A percentile compares a stretch with the other conserved stretches of the same genome.
Conservation (phyloP, 2,329 filamentous ascomycete genomes). For the Aspergillus glaucus region DNA sequence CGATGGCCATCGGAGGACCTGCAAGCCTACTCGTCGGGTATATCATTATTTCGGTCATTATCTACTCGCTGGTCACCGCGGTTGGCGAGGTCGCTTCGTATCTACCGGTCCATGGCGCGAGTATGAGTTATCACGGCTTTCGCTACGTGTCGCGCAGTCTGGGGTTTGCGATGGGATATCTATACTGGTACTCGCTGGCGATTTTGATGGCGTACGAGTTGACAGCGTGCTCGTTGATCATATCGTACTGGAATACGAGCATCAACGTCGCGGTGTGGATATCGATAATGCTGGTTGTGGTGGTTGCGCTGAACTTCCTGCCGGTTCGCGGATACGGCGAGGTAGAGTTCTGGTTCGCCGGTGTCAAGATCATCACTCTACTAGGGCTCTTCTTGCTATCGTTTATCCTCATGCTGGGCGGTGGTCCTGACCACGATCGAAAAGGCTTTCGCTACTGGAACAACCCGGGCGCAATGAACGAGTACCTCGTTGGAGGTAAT, state of each 20-base stretch:
- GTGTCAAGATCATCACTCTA: slow-evolving; percentile 47
- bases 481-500: slow-evolving; percentile 42
- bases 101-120: slow-evolving; percentile 39
- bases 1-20: slow-evolving; percentile 48
- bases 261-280: slow-evolving; percentile 45
- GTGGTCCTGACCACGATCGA: slow-evolving; percentile 45
- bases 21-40: slow-evolving; percentile 49
- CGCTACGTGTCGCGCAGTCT: slow-evolving; percentile 38
- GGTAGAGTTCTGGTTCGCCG: slow-evolving; percentile 50
- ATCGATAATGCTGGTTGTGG: slow-evolving; percentile 54
- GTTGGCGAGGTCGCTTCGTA: slow-evolving; percentile 39
- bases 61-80: slow-evolving; percentile 44
- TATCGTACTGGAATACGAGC: slow-evolving; percentile 53
- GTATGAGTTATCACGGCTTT: slow-evolving; percentile 40
- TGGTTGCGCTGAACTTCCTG: slow-evolving; percentile 45
- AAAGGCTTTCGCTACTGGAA: slow-evolving; percentile 50
- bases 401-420: slow-evolving; percentile 53
- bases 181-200: slow-evolving; percentile 44
- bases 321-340: slow-evolving; percentile 49
- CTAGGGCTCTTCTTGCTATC: slow-evolving; percentile 47
- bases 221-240: slow-evolving; percentile 59
- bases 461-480: slow-evolving; percentile 43
- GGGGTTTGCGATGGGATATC: slow-evolving; percentile 39
- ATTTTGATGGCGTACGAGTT: slow-evolving; percentile 54
- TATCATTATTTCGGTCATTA: slow-evolving; percentile 42